Base-by-base conservation (phyloP, 75 land plant species). In the Adiantum capillusveneris region DNA sequence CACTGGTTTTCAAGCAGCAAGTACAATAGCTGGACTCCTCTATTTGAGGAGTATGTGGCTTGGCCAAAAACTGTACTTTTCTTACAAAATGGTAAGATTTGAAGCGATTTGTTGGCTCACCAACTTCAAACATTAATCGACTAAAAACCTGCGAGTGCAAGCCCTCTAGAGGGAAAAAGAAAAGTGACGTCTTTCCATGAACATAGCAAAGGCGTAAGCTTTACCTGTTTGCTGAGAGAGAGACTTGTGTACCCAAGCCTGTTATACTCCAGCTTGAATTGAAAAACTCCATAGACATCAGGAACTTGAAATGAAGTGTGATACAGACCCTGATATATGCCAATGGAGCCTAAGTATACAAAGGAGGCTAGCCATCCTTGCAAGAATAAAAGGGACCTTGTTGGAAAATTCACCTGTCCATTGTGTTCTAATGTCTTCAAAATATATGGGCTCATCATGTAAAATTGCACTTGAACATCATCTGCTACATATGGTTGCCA, bases 391-490 rank as follows among this genome's bases (percentile, higher is more conserved):
- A 22, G 5, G 21, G 25, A 14, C 2, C 6, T 2, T 22, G 25
- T 6, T 22, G 28, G 28, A 19, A 24, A 11, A 29, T n/a, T 13
- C 31, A 92, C 97, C 79, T 94, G 79, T 18, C 78, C 57, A 52
- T 90, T 59, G 42, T 78, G 81, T 0, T 83, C 68, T 61, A 94
- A 69, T 17, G 83, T 94, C 71, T 90, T 94, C 65, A 90, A 60
- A 44, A 94, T 84, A 75, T 94, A 94, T 26, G 98, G 98, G 58
- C 98, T 94, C 98, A 94, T 94, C 98, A 94, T 90, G 75, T 90
- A 94, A 62, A 94, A 94, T 64, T 94, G 96, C 37, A 94, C 88
- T 74, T 94, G 98, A 30, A 94, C 96, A 69, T 94, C 98, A 80
- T 90, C 75, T 16, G 98, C 80, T 30, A 81, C 74, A 57, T 94